These are phyloP conservation scores for Paraleonurus japonicus DNA, from an alignment of 257 asterid genomes.

Conservation along the genomic window DNA sequence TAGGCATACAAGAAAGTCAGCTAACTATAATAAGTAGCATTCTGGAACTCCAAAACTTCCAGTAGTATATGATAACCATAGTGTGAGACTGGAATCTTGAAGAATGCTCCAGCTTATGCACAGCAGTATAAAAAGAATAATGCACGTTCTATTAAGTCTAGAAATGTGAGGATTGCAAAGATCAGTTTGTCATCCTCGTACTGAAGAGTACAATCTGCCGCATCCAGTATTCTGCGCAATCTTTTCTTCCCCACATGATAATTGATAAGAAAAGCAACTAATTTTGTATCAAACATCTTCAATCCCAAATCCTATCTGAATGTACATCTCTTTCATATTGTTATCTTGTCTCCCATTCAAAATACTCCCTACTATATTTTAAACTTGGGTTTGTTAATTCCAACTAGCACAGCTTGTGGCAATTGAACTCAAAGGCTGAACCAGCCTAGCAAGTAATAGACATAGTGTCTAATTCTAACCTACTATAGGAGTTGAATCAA, in stretches of 20 bases:
- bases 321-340: background rate
- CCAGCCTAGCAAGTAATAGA: background rate
- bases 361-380: background rate
- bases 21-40: slow-evolving; percentile 44
- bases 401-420: background rate
- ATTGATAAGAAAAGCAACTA: slow-evolving; percentile 15
- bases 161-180: slow-evolving; percentile 36
- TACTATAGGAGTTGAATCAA: background rate
- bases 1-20: slow-evolving; percentile 42
- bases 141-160: slow-evolving; percentile 23
- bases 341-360: background rate
- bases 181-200: slow-evolving; percentile 35
- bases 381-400: background rate
- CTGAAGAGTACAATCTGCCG: slow-evolving; percentile 49
- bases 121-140: slow-evolving; percentile 41
- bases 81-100: slow-evolving; percentile 24
- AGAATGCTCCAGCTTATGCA: slow-evolving; percentile 46
- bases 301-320: background rate
- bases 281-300: slow-evolving; percentile 6
- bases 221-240: slow-evolving; percentile 27
- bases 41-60: slow-evolving; percentile 49
- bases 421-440: background rate
- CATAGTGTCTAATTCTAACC: slow-evolving; percentile 9
- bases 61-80: slow-evolving; percentile 41
- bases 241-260: slow-evolving; percentile 37